phyloP scores from a whole-genome alignment of 179 eudicot species.

The Silene vulgaris region DNA sequence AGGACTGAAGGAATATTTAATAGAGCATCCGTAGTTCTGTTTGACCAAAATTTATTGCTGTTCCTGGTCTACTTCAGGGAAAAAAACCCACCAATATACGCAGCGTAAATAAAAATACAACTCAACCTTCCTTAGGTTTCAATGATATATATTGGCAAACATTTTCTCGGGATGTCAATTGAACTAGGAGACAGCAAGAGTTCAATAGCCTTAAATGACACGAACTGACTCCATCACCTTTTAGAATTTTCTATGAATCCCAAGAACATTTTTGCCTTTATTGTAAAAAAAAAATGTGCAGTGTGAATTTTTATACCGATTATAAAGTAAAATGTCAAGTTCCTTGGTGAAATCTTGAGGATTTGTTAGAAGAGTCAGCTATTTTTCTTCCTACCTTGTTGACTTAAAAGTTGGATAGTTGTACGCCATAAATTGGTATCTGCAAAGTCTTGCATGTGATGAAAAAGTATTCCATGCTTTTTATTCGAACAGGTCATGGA shows the following conservation, averaged over 20 bases:
- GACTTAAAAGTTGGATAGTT: conserved; percentile 3
- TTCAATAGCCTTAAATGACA: background rate
- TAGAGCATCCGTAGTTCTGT: background rate
- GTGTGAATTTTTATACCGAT: background rate
- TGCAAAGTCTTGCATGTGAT: background rate
- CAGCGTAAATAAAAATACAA: background rate
- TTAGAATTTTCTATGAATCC: conserved; percentile 4
- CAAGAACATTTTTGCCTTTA: background rate
- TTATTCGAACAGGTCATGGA: conserved; percentile 79
- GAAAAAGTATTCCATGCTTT: conserved; percentile 10
- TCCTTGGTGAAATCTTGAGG: background rate
- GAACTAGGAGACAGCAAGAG: background rate
- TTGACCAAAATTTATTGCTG: background rate
- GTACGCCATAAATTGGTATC: background rate
- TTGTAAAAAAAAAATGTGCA: background rate
- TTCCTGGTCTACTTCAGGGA: background rate
- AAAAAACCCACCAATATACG: background rate
- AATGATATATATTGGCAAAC: background rate
- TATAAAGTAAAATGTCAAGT: background rate
- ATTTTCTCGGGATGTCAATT: background rate
- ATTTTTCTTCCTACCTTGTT: background rate
- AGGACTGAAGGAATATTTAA: background rate
- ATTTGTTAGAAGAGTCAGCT: background rate
- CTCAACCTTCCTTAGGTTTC: background rate
- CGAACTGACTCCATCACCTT: background rate